Evolutionary conservation across 1,284 basidiomycete species (phyloP).

Genomic region (Ceratobasidium sp.): DNA sequence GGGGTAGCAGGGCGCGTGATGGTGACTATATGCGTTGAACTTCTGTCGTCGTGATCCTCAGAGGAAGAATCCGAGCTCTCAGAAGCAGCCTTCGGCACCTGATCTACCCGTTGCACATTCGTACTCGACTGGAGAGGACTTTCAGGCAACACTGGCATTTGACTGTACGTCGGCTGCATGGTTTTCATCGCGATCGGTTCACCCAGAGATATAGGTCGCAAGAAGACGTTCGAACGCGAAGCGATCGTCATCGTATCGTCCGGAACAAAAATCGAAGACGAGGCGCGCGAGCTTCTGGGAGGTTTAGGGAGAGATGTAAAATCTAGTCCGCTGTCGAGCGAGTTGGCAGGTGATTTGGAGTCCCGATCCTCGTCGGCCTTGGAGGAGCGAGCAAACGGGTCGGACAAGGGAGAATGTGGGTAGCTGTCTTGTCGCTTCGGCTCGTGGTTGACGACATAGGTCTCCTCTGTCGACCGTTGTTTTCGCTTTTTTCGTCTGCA

Average conservation of each 20-base stretch:
- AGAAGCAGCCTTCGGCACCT: not conserved
- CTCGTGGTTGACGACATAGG: slow-evolving; percentile 1
- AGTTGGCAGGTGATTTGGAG: not conserved
- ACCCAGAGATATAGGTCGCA: slow-evolving; percentile 28
- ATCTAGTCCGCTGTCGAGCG: not conserved
- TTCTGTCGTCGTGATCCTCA: not conserved
- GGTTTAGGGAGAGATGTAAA: not conserved
- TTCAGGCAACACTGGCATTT: slow-evolving; percentile 24
- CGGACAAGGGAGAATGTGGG: not conserved
- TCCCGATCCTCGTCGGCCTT: slow-evolving; percentile 1
- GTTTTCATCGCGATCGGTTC: slow-evolving; percentile 8
- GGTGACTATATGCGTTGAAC: slow-evolving; percentile 13
- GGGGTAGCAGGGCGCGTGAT: not conserved
- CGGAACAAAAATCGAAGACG: slow-evolving; percentile 33
- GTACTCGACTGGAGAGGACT: slow-evolving; percentile 2
- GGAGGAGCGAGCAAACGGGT: not conserved
- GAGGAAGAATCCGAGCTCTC: not conserved
- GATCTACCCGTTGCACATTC: not conserved
- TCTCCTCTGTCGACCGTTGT: not conserved
- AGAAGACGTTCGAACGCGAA: slow-evolving; percentile 14
- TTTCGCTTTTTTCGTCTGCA: slow-evolving; percentile 11
- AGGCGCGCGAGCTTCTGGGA: slow-evolving; percentile 32
- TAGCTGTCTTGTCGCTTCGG: slow-evolving; percentile 16
- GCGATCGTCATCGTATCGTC: slow-evolving; percentile 16
- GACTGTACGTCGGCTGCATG: not conserved